Conservation (phyloP, 2,329 filamentous ascomycete genomes). For the Blastomyces parvus region DNA sequence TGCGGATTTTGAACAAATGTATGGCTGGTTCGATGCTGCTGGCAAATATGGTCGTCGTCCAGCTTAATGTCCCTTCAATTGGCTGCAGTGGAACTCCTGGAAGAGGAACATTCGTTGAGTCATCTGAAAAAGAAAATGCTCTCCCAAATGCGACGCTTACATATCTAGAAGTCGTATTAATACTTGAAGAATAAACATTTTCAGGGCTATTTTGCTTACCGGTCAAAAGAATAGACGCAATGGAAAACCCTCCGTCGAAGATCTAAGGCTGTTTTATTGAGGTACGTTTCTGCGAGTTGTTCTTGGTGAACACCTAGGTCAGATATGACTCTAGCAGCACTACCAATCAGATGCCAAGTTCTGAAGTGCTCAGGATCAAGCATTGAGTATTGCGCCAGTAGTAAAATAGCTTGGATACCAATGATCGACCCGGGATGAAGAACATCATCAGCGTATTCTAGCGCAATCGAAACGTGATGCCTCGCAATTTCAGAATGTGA, state of each 20-base stretch:
- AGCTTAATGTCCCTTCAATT: conserved; percentile 12
- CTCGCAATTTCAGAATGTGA: conserved; percentile 58
- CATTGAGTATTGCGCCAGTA: conserved; percentile 83
- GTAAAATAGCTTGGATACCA: conserved; percentile 77
- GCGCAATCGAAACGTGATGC: conserved; percentile 53
- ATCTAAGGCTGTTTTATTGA: conserved; percentile 62
- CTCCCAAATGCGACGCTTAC: conserved; percentile 82
- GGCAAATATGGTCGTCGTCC: conserved; percentile 39
- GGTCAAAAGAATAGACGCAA: conserved; percentile 80
- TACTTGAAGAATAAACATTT: conserved; percentile 5
- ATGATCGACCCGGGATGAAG: conserved; percentile 73
- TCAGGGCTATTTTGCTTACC: conserved; percentile 42
- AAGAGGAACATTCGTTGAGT: conserved; percentile 71
- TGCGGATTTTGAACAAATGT: conserved; percentile 72
- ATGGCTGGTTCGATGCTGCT: conserved; percentile 59
- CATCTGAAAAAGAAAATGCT: conserved; percentile 89
- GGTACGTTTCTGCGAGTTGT: conserved; percentile 59
- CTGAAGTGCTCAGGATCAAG: conserved; percentile 86
- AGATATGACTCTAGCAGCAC: conserved; percentile 75
- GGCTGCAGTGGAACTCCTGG: conserved; percentile 47
- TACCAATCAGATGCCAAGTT: conserved; percentile 86
- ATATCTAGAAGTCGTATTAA: conserved; percentile 45
- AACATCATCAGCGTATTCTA: conserved; percentile 71
- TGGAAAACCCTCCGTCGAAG: conserved; percentile 77
- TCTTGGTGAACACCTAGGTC: conserved; percentile 93